Percentiles rank a stretch among this genome's conserved stretches.
These are phyloP conservation scores for Schizothecium vesticola DNA, from an alignment of 495 filamentous ascomycete species.

Conservation along the genomic window DNA sequence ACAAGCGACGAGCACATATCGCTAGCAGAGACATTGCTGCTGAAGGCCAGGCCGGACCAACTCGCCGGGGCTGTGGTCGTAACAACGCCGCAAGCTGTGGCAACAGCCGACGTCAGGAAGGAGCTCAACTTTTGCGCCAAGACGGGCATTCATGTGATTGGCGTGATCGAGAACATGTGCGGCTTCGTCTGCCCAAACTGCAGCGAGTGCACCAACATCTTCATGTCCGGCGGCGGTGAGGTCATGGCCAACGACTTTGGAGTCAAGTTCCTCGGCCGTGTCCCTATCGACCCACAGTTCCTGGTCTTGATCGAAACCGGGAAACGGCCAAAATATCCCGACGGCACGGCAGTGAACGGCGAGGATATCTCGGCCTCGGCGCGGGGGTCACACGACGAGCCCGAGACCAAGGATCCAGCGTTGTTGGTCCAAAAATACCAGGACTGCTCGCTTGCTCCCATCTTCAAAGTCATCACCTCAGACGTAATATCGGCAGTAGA, in stretches of 20 bases:
- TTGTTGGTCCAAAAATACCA: conserved; percentile 73
- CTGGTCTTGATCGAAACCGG: conserved; percentile 51
- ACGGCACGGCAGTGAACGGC: conserved; percentile 44
- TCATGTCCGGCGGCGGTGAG: conserved; percentile 81
- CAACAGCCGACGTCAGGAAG: conserved; percentile 89
- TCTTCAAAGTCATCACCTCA: conserved; percentile 61
- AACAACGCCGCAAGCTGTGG: conserved; percentile 91
- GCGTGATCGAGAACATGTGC: conserved; percentile 96
- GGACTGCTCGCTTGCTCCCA: conserved; percentile 65
- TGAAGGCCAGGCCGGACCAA: conserved; percentile 54
- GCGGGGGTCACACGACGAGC: conserved; percentile 10
- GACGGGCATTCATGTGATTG: conserved; percentile 72
- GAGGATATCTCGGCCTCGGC: conserved; percentile 35
- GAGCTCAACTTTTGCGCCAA: conserved; percentile 95
- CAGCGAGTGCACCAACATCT: conserved; percentile 87
- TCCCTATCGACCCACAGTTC: conserved; percentile 80
- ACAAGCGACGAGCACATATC: conserved; percentile 98
- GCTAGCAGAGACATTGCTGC: conserved; percentile 76
- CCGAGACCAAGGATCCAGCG: conserved; percentile 43
- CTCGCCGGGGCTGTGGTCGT: conserved; percentile 83
- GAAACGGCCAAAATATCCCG: conserved; percentile 44
- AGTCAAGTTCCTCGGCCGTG: conserved; percentile 76
- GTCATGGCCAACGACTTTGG: conserved; percentile 83
- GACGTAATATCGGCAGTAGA: conserved; percentile 20
- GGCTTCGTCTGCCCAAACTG: conserved; percentile 96